Conservation (phyloP, 345 rosid genomes). For the Populus alba region DNA sequence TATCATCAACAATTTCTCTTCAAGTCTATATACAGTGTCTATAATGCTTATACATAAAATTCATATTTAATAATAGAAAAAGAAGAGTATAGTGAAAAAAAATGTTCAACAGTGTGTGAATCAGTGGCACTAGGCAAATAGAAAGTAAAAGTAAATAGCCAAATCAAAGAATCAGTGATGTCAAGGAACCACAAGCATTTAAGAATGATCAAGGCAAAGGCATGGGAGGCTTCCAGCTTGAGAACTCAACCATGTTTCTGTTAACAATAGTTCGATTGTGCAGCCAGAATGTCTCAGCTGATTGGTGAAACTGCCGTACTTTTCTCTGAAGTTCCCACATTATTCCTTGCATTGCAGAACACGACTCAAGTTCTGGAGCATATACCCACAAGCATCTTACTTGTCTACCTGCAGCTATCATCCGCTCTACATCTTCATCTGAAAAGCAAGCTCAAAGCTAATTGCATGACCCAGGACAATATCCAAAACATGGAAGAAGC, state of each 20-base stretch:
- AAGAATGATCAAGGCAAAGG: conserved; percentile 52
- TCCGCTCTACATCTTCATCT: conserved; percentile 61
- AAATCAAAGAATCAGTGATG: background rate
- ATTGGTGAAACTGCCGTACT: conserved; percentile 85
- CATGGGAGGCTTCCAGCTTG: conserved; percentile 75
- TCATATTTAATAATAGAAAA: background rate
- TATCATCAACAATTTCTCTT: background rate
- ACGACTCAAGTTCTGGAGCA: conserved; percentile 54
- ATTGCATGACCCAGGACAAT: background rate
- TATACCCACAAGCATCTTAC: conserved; percentile 82
- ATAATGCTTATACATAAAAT: background rate
- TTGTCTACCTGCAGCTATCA: conserved; percentile 68
- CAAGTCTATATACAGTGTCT: background rate
- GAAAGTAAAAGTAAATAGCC: background rate
- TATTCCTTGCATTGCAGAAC: conserved; percentile 81
- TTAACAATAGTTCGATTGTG: conserved; percentile 72
- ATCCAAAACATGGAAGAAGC: background rate
- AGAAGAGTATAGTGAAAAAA: background rate
- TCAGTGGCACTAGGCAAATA: background rate
- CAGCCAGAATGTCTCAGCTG: conserved; percentile 93
- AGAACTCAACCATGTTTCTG: conserved; percentile 62
- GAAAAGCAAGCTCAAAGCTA: conserved; percentile 12
- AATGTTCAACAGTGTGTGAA: background rate
- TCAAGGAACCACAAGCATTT: background rate
- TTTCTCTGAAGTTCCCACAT: conserved; percentile 95